These are phyloP conservation scores for Blastobotrys capitulatus DNA, from an alignment of 1,139 yeast genomes.

Conservation along the genomic window DNA sequence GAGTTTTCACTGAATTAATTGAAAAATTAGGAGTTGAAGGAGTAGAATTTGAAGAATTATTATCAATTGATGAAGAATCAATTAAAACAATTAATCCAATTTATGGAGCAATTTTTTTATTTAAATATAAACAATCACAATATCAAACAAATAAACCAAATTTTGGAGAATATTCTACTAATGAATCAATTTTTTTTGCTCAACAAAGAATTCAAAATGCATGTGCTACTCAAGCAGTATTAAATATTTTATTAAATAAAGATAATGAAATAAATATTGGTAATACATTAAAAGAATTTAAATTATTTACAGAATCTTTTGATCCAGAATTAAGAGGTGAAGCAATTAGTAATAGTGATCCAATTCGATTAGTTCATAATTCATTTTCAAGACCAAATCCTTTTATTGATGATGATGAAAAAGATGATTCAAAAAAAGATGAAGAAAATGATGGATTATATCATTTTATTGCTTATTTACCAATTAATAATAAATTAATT, in stretches of 20 bases:
- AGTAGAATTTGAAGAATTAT: constrained; percentile 57
- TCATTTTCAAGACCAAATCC: constrained; percentile 57
- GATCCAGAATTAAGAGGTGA: constrained; percentile 61
- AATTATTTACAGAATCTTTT: constrained; percentile 48
- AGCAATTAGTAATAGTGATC: constrained; percentile 56
- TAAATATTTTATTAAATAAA: constrained; percentile 49
- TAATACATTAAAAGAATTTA: constrained; percentile 44
- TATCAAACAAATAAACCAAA: constrained; percentile 32
- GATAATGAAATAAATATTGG: constrained; percentile 43
- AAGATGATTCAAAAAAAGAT: constrained; percentile 29
- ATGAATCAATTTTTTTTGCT: constrained; percentile 45
- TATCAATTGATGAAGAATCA: constrained; percentile 48
- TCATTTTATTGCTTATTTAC: constrained; percentile 57
- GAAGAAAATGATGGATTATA: constrained; percentile 50
- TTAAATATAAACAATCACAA: constrained; percentile 47
- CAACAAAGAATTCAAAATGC: constrained; percentile 65
- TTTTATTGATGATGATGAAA: constrained; percentile 45
- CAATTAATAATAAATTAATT: constrained; percentile 45
- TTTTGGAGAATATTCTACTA: constrained; percentile 42
- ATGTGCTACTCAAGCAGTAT: constrained; percentile 75
- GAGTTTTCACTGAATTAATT: constrained; percentile 63
- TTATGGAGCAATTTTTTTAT: constrained; percentile 58
- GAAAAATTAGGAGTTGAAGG: constrained; percentile 52
- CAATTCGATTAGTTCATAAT: constrained; percentile 55
- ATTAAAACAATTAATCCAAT: constrained; percentile 39